phyloP scores from a whole-genome alignment of 176 grass and related monocot species.

The Dactylis glomerata region DNA sequence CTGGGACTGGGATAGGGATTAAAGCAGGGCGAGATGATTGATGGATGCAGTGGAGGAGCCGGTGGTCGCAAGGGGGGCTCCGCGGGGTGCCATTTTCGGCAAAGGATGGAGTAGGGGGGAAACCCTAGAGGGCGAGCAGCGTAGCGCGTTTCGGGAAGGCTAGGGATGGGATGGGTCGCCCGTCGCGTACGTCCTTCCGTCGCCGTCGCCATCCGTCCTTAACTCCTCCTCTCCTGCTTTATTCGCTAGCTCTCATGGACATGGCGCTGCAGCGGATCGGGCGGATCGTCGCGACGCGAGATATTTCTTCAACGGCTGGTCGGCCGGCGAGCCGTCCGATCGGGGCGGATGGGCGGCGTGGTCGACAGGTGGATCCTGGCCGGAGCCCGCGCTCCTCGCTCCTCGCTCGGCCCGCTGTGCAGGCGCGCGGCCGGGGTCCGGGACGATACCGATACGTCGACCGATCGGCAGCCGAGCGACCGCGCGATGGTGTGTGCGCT shows the following conservation, averaged over 20 bases:
- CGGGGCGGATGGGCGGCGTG: background rate
- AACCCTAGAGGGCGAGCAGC: slow-evolving; percentile 35
- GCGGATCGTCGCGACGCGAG: background rate
- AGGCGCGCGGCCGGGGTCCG: background rate
- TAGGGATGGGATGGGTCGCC: slow-evolving; percentile 5
- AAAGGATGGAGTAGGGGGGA: slow-evolving; percentile 21
- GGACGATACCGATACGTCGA: background rate
- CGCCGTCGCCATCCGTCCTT: slow-evolving; percentile 12
- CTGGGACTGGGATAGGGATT: background rate
- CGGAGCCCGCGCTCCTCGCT: background rate
- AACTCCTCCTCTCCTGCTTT: background rate
- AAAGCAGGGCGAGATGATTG: background rate
- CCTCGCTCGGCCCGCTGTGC: too few species aligned
- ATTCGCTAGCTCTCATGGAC: background rate
- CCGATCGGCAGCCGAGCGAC: background rate
- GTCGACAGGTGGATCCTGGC: background rate
- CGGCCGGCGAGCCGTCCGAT: background rate
- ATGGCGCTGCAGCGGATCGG: background rate
- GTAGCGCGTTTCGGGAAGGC: slow-evolving; percentile 47
- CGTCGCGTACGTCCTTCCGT: background rate
- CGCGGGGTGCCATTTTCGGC: slow-evolving; percentile 33
- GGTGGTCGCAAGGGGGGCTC: slow-evolving; percentile 17
- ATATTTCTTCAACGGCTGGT: background rate
- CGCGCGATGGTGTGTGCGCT: background rate
- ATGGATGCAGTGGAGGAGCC: slow-evolving; percentile 7